Percentiles rank a stretch among this genome's conserved stretches.
phyloP scores from a whole-genome alignment of 1,139 yeast genomes.

The Blastobotrys persicus region DNA sequence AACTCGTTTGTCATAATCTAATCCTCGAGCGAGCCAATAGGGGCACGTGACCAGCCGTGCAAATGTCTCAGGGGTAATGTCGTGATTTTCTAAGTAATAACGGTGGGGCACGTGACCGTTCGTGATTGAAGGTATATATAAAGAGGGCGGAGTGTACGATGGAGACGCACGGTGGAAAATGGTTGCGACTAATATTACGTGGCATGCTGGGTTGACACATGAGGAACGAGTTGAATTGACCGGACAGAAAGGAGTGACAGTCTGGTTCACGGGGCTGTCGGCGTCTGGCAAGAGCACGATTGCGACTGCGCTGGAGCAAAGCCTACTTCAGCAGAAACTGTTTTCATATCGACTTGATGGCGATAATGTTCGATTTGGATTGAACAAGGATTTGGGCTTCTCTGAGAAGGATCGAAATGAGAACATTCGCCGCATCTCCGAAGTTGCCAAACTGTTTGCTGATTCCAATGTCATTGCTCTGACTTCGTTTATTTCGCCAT shows the following conservation, averaged over 20 bases:
- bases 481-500: constrained; percentile 91
- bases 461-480: constrained; percentile 83
- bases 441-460: constrained; percentile 88
- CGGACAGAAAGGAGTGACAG: constrained; percentile 82
- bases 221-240: constrained; percentile 70
- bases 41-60: not conserved
- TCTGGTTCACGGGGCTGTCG: constrained; percentile 93
- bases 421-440: constrained; percentile 90
- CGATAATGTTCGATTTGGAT: constrained; percentile 89
- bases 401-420: constrained; percentile 89
- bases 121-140: not conserved
- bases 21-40: not conserved
- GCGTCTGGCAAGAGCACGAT: constrained; percentile 95
- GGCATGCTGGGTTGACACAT: constrained; percentile 90
- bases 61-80: not conserved
- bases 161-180: constrained; percentile 37
- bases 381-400: constrained; percentile 92
- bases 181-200: constrained; percentile 87
- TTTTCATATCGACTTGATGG: constrained; percentile 89
- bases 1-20: not conserved
- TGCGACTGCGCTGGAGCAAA: constrained; percentile 91
- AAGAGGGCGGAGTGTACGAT: not conserved
- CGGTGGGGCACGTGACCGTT: not conserved
- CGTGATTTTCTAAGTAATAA: constrained; percentile 1
- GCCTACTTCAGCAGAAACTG: constrained; percentile 58